phyloP scores from a whole-genome alignment of 2,329 filamentous ascomycete genomes.

The Monilinia vaccinii-corymbosi region DNA sequence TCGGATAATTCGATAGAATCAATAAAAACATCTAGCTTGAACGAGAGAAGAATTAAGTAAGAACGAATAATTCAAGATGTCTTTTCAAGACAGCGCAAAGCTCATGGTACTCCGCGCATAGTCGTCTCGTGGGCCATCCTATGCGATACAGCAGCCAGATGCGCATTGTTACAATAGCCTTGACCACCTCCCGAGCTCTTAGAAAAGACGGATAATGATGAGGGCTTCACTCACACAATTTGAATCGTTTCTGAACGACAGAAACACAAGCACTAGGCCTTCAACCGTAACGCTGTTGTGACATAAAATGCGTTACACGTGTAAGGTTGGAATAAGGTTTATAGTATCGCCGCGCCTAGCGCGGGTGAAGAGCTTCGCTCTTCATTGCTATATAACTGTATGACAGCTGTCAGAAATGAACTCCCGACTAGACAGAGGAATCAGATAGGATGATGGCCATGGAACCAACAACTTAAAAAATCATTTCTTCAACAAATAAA shows the following conservation, averaged over 20 bases:
- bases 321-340: no score
- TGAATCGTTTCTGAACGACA: background rate
- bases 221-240: accelerated
- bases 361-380: no score
- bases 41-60: no score
- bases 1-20: no score
- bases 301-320: no score
- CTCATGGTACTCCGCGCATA: background rate
- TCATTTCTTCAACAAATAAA: background rate
- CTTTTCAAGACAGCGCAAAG: background rate
- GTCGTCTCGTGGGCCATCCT: background rate
- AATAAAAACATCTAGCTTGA: background rate
- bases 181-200: no score
- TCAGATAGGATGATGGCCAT: background rate
- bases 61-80: background rate
- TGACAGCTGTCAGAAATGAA: background rate
- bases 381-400: no score
- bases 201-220: background rate
- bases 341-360: no score
- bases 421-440: background rate
- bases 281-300: background rate
- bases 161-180: background rate
- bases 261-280: background rate
- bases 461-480: background rate
- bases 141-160: background rate